Evolutionary conservation across 805 yeast genomes (phyloP).

Genomic region (Sugiyamaella qingdaonensis): DNA sequence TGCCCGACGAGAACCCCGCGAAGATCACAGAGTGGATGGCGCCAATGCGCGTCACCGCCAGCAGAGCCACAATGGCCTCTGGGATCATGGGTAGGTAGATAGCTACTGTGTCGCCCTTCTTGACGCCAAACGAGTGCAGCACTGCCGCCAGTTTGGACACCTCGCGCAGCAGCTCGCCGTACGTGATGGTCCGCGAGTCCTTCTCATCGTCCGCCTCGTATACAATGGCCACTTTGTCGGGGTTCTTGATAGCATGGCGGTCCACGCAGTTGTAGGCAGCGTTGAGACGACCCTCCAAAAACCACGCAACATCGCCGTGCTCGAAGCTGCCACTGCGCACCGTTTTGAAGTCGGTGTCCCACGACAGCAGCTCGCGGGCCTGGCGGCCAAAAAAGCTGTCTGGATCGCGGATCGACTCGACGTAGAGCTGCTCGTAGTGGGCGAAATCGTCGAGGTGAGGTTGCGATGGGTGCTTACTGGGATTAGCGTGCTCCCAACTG

Average conservation of each 20-base stretch:
- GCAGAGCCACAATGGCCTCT: constrained; percentile 88
- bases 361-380: constrained; percentile 67
- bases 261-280: constrained; percentile 94
- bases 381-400: constrained; percentile 71
- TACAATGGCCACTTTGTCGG: constrained; percentile 65
- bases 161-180: constrained; percentile 77
- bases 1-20: constrained; percentile 95
- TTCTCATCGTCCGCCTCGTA: constrained; percentile 92
- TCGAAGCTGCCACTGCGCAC: constrained; percentile 61
- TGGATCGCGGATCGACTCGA: constrained; percentile 75
- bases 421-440: constrained; percentile 65
- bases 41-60: constrained; percentile 90
- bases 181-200: constrained; percentile 70
- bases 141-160: constrained; percentile 86
- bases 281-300: constrained; percentile 85
- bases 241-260: constrained; percentile 85
- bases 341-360: constrained; percentile 74
- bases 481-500: background rate
- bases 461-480: constrained; percentile 42
- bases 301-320: constrained; percentile 88
- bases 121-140: constrained; percentile 77
- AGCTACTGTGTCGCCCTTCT: constrained; percentile 94
- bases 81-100: constrained; percentile 97
- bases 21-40: constrained; percentile 95
- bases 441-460: constrained; percentile 60